phyloP scores from a whole-genome alignment of 257 asterid genomes.

The Verbena officinalis region DNA sequence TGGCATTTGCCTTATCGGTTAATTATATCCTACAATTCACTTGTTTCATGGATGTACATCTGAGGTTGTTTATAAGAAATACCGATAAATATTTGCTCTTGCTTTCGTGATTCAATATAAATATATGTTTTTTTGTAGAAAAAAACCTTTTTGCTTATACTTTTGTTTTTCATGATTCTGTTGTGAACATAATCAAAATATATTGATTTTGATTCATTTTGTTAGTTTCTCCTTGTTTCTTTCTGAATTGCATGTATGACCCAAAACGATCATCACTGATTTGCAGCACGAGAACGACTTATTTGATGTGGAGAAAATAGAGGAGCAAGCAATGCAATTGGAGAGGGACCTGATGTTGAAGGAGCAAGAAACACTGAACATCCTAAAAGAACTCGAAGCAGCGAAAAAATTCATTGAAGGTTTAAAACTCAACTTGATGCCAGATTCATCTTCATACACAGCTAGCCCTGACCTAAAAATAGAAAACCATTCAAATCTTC shows the following conservation, averaged over 20 bases:
- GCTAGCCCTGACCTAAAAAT: slow-evolving; percentile 37
- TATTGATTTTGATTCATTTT: background rate
- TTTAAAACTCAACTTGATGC: slow-evolving; percentile 44
- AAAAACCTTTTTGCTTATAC: background rate
- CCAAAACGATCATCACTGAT: background rate
- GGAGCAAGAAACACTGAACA: slow-evolving; percentile 53
- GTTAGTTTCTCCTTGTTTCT: no score
- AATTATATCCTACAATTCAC: background rate
- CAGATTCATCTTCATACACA: slow-evolving; percentile 43
- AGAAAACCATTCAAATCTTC: slow-evolving; percentile 11
- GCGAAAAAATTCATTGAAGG: slow-evolving; percentile 55
- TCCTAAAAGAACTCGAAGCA: slow-evolving; percentile 55
- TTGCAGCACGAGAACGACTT: slow-evolving; percentile 36
- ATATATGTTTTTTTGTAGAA: no score
- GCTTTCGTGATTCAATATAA: no score
- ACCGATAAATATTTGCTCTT: no score
- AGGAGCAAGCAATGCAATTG: slow-evolving; percentile 47
- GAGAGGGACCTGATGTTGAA: slow-evolving; percentile 55
- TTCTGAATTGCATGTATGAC: background rate
- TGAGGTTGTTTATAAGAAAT: background rate
- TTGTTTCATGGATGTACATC: background rate
- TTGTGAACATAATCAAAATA: background rate
- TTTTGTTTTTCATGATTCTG: background rate
- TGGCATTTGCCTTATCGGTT: background rate
- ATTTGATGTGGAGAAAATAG: slow-evolving; percentile 46